A percentile compares a stretch with the other conserved stretches of the same genome.
Evolutionary conservation across 306 rosid species (phyloP).

Genomic region (Lablab purpureus): DNA sequence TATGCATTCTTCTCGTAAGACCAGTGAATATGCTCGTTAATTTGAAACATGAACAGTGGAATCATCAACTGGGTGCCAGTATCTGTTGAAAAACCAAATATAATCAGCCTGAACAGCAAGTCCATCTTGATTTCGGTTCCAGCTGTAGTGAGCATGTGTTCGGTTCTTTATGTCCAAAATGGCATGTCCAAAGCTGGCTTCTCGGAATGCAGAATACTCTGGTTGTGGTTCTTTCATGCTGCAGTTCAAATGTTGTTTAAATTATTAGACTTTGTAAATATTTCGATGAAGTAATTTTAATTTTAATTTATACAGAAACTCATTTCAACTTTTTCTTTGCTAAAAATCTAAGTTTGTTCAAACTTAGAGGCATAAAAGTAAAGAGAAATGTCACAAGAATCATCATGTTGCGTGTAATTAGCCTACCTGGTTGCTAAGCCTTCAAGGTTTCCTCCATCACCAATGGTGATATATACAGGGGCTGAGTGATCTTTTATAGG

Average conservation of each 20-base stretch:
- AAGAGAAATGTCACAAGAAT: background rate
- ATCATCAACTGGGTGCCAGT: constrained; percentile 72
- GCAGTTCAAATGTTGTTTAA: constrained; percentile 42
- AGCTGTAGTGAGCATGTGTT: constrained; percentile 80
- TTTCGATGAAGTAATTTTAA: no score
- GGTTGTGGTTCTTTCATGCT: constrained; percentile 92
- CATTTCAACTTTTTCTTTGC: no score
- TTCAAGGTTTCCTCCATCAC: constrained; percentile 94
- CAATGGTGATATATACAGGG: constrained; percentile 88
- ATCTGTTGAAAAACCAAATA: constrained; percentile 74
- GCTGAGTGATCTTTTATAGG: constrained; percentile 80
- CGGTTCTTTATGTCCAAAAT: constrained; percentile 76
- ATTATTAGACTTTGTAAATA: no score
- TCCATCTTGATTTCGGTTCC: constrained; percentile 89
- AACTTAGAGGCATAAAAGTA: background rate
- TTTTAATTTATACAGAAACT: no score
- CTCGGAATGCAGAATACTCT: constrained; percentile 75
- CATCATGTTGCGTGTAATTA: background rate
- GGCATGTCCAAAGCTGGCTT: constrained; percentile 92
- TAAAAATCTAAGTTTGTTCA: no score
- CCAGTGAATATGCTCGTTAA: background rate
- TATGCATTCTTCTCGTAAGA: constrained; percentile 7
- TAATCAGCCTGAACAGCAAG: constrained; percentile 74
- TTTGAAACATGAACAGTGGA: constrained; percentile 34
- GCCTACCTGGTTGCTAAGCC: constrained; percentile 87